Conservation (phyloP, 1,284 basidiomycete genomes). For the Quambalaria eucalypti region DNA sequence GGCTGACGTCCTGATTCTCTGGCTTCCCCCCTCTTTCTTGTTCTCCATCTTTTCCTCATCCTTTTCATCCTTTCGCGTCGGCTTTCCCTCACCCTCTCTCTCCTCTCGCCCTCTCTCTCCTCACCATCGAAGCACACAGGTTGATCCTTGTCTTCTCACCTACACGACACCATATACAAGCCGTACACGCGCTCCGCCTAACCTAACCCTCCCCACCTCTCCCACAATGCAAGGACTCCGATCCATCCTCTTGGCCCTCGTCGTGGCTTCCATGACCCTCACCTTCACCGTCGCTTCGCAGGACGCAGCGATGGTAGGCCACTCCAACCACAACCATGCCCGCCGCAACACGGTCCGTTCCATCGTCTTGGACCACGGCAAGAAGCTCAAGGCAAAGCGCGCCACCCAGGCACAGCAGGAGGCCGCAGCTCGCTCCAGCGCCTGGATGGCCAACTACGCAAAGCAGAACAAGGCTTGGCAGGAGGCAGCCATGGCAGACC, state of each 20-base stretch:
- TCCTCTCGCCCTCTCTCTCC: background rate
- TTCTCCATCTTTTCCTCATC: too few species aligned
- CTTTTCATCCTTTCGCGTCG: background rate
- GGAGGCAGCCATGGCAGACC: slow-evolving; percentile 22
- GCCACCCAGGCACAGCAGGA: background rate
- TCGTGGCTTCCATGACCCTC: background rate
- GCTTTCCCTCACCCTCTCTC: background rate
- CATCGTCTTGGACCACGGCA: background rate
- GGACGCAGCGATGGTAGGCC: background rate
- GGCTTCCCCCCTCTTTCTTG: too few species aligned
- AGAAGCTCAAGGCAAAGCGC: background rate
- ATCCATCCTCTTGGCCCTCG: background rate
- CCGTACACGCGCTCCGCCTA: too few species aligned
- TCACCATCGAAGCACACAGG: background rate
- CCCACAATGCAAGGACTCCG: background rate
- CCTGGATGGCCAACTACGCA: background rate
- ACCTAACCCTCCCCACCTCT: too few species aligned
- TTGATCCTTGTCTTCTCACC: background rate
- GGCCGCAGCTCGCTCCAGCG: background rate
- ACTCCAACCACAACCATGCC: background rate
- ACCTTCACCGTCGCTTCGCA: background rate
- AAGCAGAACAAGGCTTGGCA: slow-evolving; percentile 15
- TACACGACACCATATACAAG: background rate
- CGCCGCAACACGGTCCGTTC: background rate
- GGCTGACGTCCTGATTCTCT: too few species aligned